phyloP scores from a whole-genome alignment of 1,284 basidiomycete species.

The Cystobasidiaceae sp. region DNA sequence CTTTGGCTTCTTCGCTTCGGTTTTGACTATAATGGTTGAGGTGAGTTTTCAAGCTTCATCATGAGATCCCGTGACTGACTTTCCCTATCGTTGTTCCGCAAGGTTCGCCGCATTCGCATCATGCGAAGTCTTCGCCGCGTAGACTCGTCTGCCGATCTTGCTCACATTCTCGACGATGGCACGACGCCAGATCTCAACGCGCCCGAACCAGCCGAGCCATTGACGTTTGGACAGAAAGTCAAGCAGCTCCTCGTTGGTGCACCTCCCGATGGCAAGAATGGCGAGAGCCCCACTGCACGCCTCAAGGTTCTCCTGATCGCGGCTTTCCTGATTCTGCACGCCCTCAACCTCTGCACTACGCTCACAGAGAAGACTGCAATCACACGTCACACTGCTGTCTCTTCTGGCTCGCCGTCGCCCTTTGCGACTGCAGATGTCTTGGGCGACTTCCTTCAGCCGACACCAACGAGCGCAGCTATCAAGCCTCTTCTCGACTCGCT shows the following conservation, averaged over 20 bases:
- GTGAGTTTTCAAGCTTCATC: slow-evolving; percentile 49
- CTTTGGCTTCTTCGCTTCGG: slow-evolving; percentile 82
- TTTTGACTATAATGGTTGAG: slow-evolving; percentile 92
- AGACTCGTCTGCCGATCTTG: slow-evolving; percentile 42
- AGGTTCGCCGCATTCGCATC: slow-evolving; percentile 57
- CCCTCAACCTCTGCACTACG: slow-evolving; percentile 89
- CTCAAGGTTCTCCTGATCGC: slow-evolving; percentile 88
- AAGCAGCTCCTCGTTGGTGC: slow-evolving; percentile 38
- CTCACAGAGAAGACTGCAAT: slow-evolving; percentile 68
- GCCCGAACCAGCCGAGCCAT: slow-evolving; percentile 35
- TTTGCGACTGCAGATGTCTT: slow-evolving; percentile 39
- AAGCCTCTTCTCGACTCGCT: slow-evolving; percentile 41
- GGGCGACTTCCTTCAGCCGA: slow-evolving; percentile 30
- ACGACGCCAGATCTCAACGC: slow-evolving; percentile 34
- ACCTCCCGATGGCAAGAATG: slow-evolving; percentile 46
- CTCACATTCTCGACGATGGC: slow-evolving; percentile 41
- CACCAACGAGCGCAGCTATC: slow-evolving; percentile 35
- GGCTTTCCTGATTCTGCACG: slow-evolving; percentile 79
- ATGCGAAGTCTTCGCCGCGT: slow-evolving; percentile 50
- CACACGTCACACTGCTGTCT: slow-evolving; percentile 51
- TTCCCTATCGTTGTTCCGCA: neutral
- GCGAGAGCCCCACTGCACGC: slow-evolving; percentile 73
- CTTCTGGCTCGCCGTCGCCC: slow-evolving; percentile 41
- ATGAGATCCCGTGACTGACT: neutral
- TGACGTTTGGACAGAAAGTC: slow-evolving; percentile 35